Evolutionary conservation across 495 filamentous ascomycete species (phyloP).

Genomic region (Penicillium canescens): DNA sequence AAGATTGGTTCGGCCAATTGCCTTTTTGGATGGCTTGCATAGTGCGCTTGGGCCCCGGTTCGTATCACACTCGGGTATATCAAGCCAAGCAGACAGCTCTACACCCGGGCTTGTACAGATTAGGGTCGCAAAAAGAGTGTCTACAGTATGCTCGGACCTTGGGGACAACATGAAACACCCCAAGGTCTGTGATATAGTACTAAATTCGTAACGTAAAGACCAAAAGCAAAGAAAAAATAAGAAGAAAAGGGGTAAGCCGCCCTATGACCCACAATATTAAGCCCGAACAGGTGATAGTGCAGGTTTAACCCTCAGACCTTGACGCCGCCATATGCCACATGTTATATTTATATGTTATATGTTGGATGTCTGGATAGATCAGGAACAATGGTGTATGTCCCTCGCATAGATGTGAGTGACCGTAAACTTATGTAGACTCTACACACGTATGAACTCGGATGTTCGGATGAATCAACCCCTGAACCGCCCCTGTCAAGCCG

Average conservation of each 20-base stretch:
- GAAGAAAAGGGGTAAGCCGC: conserved; percentile 7
- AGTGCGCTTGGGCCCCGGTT: conserved; percentile 10
- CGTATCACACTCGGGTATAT: neutral
- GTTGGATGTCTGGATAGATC: no score
- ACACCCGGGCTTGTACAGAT: no score
- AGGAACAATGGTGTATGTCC: no score
- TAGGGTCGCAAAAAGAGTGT: no score
- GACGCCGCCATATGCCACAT: no score
- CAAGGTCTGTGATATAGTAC: no score
- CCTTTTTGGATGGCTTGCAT: conserved; percentile 6
- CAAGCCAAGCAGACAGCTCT: no score
- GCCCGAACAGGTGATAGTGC: neutral
- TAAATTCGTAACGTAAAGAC: neutral
- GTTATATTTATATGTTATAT: no score
- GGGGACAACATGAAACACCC: no score
- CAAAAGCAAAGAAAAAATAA: neutral
- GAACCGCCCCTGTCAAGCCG: conserved; percentile 28
- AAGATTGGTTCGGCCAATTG: neutral
- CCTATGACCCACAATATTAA: conserved; percentile 3
- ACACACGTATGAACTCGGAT: neutral
- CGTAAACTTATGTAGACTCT: no score
- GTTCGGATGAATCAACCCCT: conserved; percentile 22
- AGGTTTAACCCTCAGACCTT: neutral
- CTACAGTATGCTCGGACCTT: no score
- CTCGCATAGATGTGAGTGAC: no score